Base-by-base conservation (phyloP, 495 filamentous ascomycete genomes). In the Tuber umbilicatum region DNA sequence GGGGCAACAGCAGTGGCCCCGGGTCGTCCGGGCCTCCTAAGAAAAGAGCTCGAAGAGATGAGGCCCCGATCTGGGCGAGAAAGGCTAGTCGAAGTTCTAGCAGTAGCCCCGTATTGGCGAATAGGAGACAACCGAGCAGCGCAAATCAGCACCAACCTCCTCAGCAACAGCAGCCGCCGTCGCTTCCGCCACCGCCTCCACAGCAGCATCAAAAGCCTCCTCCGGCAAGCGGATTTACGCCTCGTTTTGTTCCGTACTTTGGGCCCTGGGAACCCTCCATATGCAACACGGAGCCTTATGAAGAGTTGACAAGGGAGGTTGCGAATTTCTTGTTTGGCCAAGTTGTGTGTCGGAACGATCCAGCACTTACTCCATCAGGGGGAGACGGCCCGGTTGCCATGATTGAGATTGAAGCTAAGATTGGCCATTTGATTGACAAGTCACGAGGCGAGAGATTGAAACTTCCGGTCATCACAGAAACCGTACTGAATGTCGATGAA, bases 361-460 rank as follows among this genome's bases (percentile, higher is more conserved):
- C 88, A n/a, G 84, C 81, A 17, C 83, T 84, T 19, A 85, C 82
- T 27, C 81, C 84, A 14, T 83, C 84, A 21, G 86, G 85, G 40
- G 84, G 84, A 40, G 86, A 87, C 75, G 89, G 55, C 2, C 55
- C 88, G 6, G 87, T 91, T n/a, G 55, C 35, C 55, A 87, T 93
- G 73, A 87, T 97, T 55, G 94, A 97, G 83, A 91, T 97, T 73
- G 94, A 97, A 84, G 94, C 93, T 14, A 97, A 97, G 82, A 83
- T 98, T 27, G 94, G 94, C 70, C 89, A 88, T 64, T 83, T 97
- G 23, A 87, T 97, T 60, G 90, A 94, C 79, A 89, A 87, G 82
- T 86, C 87, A 74, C 90, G 88, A 2, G 87, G 89, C 70, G 86
- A 90, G n/a, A 87, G 93, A 47, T 84, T 94, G 50, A 82, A 83